Evolutionary conservation across 129 eudicot genomes (phyloP).

Genomic region (Centrapalus pauciflorus): DNA sequence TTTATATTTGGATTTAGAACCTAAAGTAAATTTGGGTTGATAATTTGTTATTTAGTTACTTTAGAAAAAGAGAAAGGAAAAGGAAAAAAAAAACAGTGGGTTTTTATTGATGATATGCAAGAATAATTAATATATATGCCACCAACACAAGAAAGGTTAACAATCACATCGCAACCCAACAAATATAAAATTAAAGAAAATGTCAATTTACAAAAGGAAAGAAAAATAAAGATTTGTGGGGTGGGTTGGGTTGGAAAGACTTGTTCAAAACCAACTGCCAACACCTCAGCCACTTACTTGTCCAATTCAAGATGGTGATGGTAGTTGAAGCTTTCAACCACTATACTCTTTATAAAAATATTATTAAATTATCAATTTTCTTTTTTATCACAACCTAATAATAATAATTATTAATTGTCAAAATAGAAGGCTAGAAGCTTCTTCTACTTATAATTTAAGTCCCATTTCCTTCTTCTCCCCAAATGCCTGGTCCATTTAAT

Average conservation of each 20-base stretch:
- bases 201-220: not conserved
- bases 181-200: not conserved
- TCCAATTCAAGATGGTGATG: slow-evolving; percentile 21
- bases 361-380: not conserved
- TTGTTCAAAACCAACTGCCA: slow-evolving; percentile 26
- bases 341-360: too few relatives aligned
- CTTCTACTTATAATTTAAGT: not conserved
- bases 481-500: too few relatives aligned
- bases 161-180: not conserved
- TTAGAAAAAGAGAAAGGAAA: too few relatives aligned
- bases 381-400: slow-evolving; percentile 7
- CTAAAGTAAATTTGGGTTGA: too few relatives aligned
- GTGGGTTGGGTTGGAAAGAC: slow-evolving; percentile 8
- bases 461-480: too few relatives aligned
- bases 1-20: too few relatives aligned
- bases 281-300: slow-evolving; percentile 24
- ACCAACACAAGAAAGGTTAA: not conserved
- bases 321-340: slow-evolving; percentile 29
- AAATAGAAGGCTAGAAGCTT: not conserved
- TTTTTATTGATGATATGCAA: too few relatives aligned
- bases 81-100: too few relatives aligned
- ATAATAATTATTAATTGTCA: too few relatives aligned
- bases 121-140: too few relatives aligned
- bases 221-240: slow-evolving; percentile 11
- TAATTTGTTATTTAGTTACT: too few relatives aligned